Conservation (phyloP, 2,329 filamentous ascomycete genomes). For the Colletotrichum ledebouriae region DNA sequence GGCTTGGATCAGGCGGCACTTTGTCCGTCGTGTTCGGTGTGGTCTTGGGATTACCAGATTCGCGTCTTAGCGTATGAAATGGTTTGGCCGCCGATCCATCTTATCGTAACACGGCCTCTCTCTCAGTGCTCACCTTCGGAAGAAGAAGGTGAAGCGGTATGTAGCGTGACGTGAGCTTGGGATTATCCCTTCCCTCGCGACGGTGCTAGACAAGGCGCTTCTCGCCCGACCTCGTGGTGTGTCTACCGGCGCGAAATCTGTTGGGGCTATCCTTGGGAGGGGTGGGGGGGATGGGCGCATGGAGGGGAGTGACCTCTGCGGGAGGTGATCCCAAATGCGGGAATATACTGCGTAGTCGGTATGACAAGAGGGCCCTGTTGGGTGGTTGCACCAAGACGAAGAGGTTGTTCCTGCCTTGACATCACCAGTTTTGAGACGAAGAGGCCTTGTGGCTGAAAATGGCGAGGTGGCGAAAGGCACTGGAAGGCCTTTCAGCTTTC, state of each 20-base stretch:
- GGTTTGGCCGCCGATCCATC: conserved; percentile 15
- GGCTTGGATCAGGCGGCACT: conserved; percentile 37
- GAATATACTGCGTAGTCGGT: conserved; percentile 8
- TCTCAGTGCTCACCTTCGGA: not conserved
- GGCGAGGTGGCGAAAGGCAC: no score
- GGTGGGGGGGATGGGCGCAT: not conserved
- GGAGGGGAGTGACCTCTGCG: conserved; percentile 6
- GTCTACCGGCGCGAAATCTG: not conserved
- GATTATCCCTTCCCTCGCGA: conserved; percentile 28
- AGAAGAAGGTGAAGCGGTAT: conserved; percentile 11
- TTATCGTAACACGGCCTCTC: not conserved
- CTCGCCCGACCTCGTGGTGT: conserved; percentile 30
- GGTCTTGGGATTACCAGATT: not conserved
- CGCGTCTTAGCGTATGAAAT: not conserved
- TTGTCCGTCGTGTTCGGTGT: not conserved
- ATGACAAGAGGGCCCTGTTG: not conserved
- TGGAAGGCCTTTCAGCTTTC: not conserved
- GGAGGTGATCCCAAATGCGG: conserved; percentile 4
- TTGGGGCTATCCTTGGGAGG: conserved; percentile 10
- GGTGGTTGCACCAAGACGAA: conserved; percentile 14
- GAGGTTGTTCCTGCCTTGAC: conserved; percentile 23
- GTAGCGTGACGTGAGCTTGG: conserved; percentile 36
- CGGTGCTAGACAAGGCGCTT: conserved; percentile 31
- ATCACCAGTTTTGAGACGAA: conserved; percentile 16
- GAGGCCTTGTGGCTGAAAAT: not conserved